Percentiles rank a stretch among this genome's conserved stretches.
Evolutionary conservation across 2,329 filamentous ascomycete genomes (phyloP).

Genomic region (Penicillium digitatum): DNA sequence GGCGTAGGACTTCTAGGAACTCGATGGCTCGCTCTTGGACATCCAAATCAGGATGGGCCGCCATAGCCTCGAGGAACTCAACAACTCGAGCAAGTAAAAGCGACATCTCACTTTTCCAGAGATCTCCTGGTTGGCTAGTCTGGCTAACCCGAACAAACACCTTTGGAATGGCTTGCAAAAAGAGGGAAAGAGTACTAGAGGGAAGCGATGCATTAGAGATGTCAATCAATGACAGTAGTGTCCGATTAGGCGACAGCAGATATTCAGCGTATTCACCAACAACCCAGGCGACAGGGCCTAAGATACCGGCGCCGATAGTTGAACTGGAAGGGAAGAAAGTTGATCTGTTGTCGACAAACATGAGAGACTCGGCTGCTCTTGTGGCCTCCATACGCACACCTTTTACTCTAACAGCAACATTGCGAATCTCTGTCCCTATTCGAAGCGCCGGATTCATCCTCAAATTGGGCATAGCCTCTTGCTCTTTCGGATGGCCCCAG

Average conservation of each 20-base stretch:
- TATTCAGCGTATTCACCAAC: conserved; percentile 81
- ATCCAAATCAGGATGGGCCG: conserved; percentile 79
- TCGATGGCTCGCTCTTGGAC: conserved; percentile 94
- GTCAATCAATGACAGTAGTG: conserved; percentile 71
- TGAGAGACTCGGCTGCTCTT: conserved; percentile 70
- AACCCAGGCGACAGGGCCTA: conserved; percentile 77
- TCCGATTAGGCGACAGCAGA: conserved; percentile 65
- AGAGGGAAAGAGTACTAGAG: conserved; percentile 68
- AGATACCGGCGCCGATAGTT: conserved; percentile 56
- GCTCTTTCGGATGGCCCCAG: conserved; percentile 16
- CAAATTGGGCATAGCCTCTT: conserved; percentile 10
- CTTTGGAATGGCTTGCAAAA: conserved; percentile 81
- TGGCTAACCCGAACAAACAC: conserved; percentile 71
- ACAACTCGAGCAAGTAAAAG: conserved; percentile 78
- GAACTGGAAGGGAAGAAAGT: conserved; percentile 54
- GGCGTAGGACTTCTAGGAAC: conserved; percentile 80
- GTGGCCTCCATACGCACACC: conserved; percentile 77
- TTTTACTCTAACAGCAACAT: conserved; percentile 85
- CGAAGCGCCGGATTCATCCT: conserved; percentile 30
- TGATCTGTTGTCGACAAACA: conserved; percentile 58
- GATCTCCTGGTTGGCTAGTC: conserved; percentile 64
- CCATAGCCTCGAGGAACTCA: conserved; percentile 73
- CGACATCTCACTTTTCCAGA: conserved; percentile 68
- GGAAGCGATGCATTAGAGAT: conserved; percentile 55
- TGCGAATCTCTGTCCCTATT: conserved; percentile 82